A percentile compares a stretch with the other conserved stretches of the same genome.
Conservation (phyloP, 805 yeast genomes). For the Saccharomycopsis microspora region DNA sequence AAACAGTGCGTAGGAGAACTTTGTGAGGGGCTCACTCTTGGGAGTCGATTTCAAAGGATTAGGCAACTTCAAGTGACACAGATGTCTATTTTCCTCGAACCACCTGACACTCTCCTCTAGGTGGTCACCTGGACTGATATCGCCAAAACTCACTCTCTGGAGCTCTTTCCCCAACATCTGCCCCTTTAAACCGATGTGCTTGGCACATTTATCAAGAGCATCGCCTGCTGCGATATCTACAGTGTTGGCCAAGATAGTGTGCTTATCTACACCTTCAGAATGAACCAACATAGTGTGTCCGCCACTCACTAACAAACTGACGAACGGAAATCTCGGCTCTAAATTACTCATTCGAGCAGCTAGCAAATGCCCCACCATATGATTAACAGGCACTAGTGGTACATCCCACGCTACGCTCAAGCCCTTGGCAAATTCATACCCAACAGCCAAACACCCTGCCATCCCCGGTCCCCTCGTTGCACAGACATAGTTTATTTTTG, state of each 20-base stretch:
- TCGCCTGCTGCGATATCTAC: slow-evolving; percentile 90
- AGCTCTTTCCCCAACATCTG: slow-evolving; percentile 74
- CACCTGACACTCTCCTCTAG: neutral
- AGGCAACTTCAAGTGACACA: slow-evolving; percentile 23
- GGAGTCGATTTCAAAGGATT: slow-evolving; percentile 42
- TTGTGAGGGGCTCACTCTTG: slow-evolving; percentile 32
- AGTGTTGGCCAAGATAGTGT: slow-evolving; percentile 64
- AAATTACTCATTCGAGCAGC: slow-evolving; percentile 42
- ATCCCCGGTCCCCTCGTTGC: slow-evolving; percentile 96
- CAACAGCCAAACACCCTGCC: slow-evolving; percentile 79
- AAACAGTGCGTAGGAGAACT: slow-evolving; percentile 75
- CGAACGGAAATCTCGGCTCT: slow-evolving; percentile 54
- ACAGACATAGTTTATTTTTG: slow-evolving; percentile 63
- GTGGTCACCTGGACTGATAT: neutral
- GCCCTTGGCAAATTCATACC: slow-evolving; percentile 80
- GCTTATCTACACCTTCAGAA: slow-evolving; percentile 48
- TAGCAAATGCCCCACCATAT: slow-evolving; percentile 88
- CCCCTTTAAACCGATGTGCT: slow-evolving; percentile 71
- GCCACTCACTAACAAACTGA: slow-evolving; percentile 77
- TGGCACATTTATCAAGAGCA: slow-evolving; percentile 84
- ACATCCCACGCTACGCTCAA: slow-evolving; percentile 49
- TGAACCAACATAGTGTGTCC: slow-evolving; percentile 89
- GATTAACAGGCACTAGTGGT: slow-evolving; percentile 87
- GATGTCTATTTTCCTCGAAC: neutral
- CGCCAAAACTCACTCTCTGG: slow-evolving; percentile 30